Percentiles rank a stretch among this genome's conserved stretches.
Conservation (phyloP, 257 asterid genomes). For the Jacaranda mimosifolia region DNA sequence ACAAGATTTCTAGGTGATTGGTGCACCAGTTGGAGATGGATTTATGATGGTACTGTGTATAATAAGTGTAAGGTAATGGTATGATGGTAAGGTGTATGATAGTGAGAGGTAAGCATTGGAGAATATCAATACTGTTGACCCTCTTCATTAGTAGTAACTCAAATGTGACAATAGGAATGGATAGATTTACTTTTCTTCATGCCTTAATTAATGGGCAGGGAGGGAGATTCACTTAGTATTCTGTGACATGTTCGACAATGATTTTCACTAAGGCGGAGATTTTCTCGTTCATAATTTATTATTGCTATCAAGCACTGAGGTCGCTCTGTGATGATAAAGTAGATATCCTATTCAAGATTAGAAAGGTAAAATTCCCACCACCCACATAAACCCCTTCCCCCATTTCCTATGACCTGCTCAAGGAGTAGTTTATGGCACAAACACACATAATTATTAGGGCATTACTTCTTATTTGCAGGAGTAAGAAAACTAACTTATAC, state of each 20-base stretch:
- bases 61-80: no score
- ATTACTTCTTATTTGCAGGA: not conserved
- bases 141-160: not conserved
- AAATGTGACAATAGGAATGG: not conserved
- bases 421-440: slow-evolving; percentile 17
- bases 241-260: not conserved
- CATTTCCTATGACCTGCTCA: slow-evolving; percentile 22
- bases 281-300: not conserved
- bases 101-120: not conserved
- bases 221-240: not conserved
- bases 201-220: not conserved
- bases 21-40: no score
- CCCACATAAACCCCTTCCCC: slow-evolving; percentile 21
- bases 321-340: slow-evolving; percentile 1
- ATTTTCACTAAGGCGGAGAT: slow-evolving; percentile 19
- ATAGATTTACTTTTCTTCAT: not conserved
- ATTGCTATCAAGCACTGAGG: slow-evolving; percentile 28
- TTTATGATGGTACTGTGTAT: not conserved
- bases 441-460: not conserved
- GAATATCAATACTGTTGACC: not conserved
- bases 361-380: not conserved
- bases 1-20: no score
- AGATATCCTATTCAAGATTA: slow-evolving; percentile 6
- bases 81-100: no score
- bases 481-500: slow-evolving; percentile 41